These are phyloP conservation scores for Pseudogymnoascus sp. DNA, from an alignment of 2,329 filamentous ascomycete genomes.

Conservation along the genomic window DNA sequence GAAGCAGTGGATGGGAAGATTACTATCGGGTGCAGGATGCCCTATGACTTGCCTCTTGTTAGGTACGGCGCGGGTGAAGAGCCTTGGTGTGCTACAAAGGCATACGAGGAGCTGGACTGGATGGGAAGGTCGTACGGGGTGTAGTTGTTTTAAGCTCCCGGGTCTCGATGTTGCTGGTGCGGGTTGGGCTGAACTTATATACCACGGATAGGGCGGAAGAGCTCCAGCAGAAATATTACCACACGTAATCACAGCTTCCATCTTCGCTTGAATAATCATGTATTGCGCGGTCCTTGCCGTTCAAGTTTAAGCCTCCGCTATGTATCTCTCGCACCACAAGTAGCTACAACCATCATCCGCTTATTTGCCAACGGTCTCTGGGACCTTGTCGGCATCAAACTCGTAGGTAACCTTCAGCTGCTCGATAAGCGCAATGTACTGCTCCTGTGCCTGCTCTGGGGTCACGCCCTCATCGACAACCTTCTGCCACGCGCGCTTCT, in stretches of 20 bases:
- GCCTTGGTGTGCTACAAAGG: constrained; percentile 68
- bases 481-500: constrained; percentile 71
- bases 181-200: not conserved
- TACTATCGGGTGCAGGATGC: constrained; percentile 65
- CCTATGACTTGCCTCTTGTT: constrained; percentile 72
- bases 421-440: constrained; percentile 69
- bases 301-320: not conserved
- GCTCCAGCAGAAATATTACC: not conserved
- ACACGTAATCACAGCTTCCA: not conserved
- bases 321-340: not conserved
- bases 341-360: not conserved
- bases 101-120: constrained; percentile 57
- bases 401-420: constrained; percentile 63
- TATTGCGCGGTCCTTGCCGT: not conserved
- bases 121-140: constrained; percentile 30
- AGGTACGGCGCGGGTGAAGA: constrained; percentile 55
- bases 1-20: constrained; percentile 23
- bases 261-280: not conserved
- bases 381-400: constrained; percentile 56
- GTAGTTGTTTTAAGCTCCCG: not conserved
- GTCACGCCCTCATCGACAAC: constrained; percentile 55
- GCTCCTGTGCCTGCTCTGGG: constrained; percentile 61
- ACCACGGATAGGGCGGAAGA: not conserved
- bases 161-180: not conserved
- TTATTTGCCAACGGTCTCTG: constrained; percentile 44